These are phyloP conservation scores for Tripterygium wilfordii DNA, from an alignment of 177 flowering plant genomes.

Conservation along the genomic window DNA sequence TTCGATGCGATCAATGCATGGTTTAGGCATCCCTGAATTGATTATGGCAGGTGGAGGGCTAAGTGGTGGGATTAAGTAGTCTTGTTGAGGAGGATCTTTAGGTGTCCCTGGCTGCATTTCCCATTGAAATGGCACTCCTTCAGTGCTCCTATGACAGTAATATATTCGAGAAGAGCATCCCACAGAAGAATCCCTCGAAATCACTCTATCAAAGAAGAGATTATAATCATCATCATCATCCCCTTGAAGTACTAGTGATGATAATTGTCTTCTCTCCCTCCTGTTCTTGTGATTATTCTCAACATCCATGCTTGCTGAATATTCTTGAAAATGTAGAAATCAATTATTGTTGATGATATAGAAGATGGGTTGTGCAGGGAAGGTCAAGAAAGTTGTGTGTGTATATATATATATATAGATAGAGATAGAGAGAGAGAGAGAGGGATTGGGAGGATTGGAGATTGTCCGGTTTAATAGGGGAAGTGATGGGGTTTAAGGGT, in stretches of 20 bases:
- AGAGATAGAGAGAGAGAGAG: too few species aligned
- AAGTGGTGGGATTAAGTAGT: slow-evolving; percentile 24
- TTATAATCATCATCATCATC: too few species aligned
- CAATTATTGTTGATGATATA: too few species aligned
- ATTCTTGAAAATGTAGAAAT: too few species aligned
- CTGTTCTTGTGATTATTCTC: too few species aligned
- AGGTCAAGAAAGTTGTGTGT: too few species aligned
- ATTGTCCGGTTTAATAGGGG: slow-evolving; percentile 12
- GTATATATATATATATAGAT: slow-evolving; percentile 7
- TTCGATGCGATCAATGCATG: slow-evolving; percentile 10
- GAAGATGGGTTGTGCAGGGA: too few species aligned
- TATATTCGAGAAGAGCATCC: slow-evolving; percentile 27
- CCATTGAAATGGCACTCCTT: slow-evolving; percentile 39
- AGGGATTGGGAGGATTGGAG: background rate
- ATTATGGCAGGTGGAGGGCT: slow-evolving; percentile 34
- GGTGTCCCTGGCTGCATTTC: slow-evolving; percentile 45
- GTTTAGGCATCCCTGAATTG: slow-evolving; percentile 26
- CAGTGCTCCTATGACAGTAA: slow-evolving; percentile 17
- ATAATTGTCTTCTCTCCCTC: too few species aligned
- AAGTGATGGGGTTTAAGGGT: slow-evolving; percentile 10
- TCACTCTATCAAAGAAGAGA: slow-evolving; percentile 9
- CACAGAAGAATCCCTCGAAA: slow-evolving; percentile 25
- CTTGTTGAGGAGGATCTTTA: slow-evolving; percentile 18
- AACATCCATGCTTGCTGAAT: too few species aligned
- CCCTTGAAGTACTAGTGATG: slow-evolving; percentile 8